A percentile compares a stretch with the other conserved stretches of the same genome.
Conservation (phyloP, 2,329 filamentous ascomycete genomes). For the Boeremia lycopersici region DNA sequence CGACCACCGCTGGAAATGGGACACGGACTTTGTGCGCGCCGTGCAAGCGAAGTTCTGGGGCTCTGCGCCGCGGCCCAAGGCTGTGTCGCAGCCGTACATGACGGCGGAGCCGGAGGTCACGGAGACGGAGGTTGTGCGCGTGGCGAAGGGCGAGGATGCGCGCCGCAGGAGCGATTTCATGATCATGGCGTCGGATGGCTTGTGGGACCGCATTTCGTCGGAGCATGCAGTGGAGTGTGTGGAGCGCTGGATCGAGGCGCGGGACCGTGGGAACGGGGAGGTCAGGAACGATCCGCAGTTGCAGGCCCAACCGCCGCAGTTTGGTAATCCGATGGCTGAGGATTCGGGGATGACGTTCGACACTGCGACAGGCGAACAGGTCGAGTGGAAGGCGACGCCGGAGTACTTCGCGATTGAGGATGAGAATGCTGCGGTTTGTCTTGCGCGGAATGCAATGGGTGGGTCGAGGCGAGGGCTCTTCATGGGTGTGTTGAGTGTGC, state of each 20-base stretch:
- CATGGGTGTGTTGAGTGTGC: conserved; percentile 45
- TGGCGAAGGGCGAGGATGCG: conserved; percentile 19
- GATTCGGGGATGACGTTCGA: conserved; percentile 46
- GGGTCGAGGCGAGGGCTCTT: conserved; percentile 53
- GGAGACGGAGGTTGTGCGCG: conserved; percentile 58
- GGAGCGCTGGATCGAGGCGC: conserved; percentile 58
- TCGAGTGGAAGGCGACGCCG: conserved; percentile 50
- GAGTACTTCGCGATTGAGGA: conserved; percentile 58
- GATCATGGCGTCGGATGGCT: conserved; percentile 69
- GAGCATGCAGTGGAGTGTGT: conserved; percentile 65
- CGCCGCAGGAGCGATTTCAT: conserved; percentile 59
- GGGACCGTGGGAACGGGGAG: conserved; percentile 31
- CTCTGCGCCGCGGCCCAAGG: conserved; percentile 52
- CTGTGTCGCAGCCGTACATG: conserved; percentile 67
- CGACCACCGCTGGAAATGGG: conserved; percentile 72
- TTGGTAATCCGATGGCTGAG: conserved; percentile 12
- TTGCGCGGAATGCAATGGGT: conserved; percentile 60
- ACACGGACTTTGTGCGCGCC: conserved; percentile 54
- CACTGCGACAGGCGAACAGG: conserved; percentile 41
- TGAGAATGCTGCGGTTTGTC: conserved; percentile 59
- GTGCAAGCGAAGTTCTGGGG: conserved; percentile 58
- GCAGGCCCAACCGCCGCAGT: conserved; percentile 11
- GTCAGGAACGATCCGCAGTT: conserved; percentile 26
- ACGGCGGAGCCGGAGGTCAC: conserved; percentile 70
- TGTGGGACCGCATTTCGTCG: conserved; percentile 67